Conservation (phyloP, 768 basidiomycete genomes). For the Pholiota microspora region DNA sequence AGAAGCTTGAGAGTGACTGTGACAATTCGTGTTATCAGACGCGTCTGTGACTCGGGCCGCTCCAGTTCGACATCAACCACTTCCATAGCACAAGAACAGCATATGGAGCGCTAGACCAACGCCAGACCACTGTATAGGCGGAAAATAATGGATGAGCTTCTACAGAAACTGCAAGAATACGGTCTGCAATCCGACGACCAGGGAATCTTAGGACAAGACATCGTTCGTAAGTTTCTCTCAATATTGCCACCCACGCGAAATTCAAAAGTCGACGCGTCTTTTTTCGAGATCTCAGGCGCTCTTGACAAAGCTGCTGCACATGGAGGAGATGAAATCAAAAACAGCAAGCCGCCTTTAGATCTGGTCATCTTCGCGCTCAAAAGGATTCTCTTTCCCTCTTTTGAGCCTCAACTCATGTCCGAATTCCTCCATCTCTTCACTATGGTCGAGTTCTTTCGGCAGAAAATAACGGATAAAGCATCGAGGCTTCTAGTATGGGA, state of each 20-base stretch:
- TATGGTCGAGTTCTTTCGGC: slow-evolving; percentile 36
- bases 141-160: slow-evolving; percentile 7
- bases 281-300: slow-evolving; percentile 1
- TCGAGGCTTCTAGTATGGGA: slow-evolving; percentile 26
- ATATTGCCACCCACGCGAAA: background rate
- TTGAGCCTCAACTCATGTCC: slow-evolving; percentile 23
- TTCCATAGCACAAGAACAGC: no score
- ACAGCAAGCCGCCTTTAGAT: slow-evolving; percentile 25
- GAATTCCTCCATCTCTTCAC: slow-evolving; percentile 35
- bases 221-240: slow-evolving; percentile 7
- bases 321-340: slow-evolving; percentile 9
- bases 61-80: no score
- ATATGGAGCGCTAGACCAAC: background rate
- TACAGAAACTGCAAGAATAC: slow-evolving; percentile 3
- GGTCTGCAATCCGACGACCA: slow-evolving; percentile 7
- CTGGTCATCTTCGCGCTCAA: slow-evolving; percentile 30
- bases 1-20: background rate
- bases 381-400: slow-evolving; percentile 26
- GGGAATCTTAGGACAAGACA: slow-evolving; percentile 1
- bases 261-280: background rate
- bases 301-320: slow-evolving; percentile 5
- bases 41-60: slow-evolving; percentile 12
- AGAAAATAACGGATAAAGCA: slow-evolving; percentile 24
- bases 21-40: slow-evolving; percentile 8
- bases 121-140: background rate